Conservation (phyloP, 306 rosid genomes). For the Malus sylvestris region DNA sequence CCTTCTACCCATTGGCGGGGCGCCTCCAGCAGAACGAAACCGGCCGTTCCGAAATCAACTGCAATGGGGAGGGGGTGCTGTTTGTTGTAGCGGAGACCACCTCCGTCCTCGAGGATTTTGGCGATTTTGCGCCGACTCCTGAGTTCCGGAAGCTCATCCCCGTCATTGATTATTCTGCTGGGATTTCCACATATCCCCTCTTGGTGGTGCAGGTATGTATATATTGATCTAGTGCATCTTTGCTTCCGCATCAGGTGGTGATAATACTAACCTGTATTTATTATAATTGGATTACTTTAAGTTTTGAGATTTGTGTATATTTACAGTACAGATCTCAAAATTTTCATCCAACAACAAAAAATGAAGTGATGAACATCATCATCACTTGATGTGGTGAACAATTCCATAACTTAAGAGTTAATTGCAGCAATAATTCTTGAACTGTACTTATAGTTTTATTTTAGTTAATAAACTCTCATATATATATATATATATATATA, state of each 20-base stretch:
- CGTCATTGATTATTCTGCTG: conserved; percentile 53
- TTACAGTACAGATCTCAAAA: too few species aligned
- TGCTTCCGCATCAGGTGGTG: too few species aligned
- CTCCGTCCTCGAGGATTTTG: conserved; percentile 54
- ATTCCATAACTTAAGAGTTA: too few species aligned
- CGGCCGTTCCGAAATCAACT: conserved; percentile 71
- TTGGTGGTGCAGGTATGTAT: conserved; percentile 61
- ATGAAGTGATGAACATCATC: rapidly evolving
- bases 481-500: too few species aligned
- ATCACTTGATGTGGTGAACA: too few species aligned
- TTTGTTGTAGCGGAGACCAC: conserved; percentile 62
- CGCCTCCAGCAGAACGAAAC: conserved; percentile 55
- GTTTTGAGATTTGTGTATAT: too few species aligned
- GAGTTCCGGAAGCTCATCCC: conserved; percentile 78
- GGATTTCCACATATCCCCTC: conserved; percentile 56
- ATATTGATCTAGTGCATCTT: too few species aligned
- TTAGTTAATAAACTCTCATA: too few species aligned
- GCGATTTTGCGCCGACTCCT: conserved; percentile 75
- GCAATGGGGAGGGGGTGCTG: conserved; percentile 65
- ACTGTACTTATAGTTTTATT: too few species aligned
- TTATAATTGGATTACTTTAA: too few species aligned
- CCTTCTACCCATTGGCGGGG: conserved; percentile 81
- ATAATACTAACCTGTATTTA: too few species aligned
- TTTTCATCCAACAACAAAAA: rapidly evolving
- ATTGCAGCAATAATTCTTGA: too few species aligned